These are phyloP conservation scores for Claviceps sp. DNA, from an alignment of 2,329 filamentous ascomycete genomes.

Conservation along the genomic window DNA sequence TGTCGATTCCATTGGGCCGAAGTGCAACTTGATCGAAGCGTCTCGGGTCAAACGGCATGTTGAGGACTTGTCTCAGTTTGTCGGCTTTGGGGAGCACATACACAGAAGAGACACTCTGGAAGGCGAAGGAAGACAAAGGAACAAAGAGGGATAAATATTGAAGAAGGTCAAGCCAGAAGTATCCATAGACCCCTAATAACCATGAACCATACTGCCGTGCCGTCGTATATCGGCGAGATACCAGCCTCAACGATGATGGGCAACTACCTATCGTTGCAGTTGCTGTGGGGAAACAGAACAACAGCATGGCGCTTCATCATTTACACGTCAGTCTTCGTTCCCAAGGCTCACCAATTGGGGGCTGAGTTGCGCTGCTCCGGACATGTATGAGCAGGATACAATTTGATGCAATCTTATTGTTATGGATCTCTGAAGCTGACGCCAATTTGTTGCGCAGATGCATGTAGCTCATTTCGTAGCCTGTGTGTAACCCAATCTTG, in stretches of 20 bases:
- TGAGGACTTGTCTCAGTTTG: background rate
- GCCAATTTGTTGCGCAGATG: no score
- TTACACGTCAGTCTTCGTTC: background rate
- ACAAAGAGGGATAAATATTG: background rate
- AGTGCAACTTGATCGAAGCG: background rate
- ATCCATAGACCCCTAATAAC: no score
- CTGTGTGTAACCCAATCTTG: no score
- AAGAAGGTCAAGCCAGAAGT: no score
- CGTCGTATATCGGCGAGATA: no score
- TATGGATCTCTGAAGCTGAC: background rate
- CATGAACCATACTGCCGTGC: no score
- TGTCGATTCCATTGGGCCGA: background rate
- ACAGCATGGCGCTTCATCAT: background rate
- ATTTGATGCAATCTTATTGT: background rate
- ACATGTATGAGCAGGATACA: background rate
- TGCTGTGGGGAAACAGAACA: background rate
- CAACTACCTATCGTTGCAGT: no score
- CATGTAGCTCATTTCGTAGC: no score
- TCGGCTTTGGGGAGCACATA: background rate
- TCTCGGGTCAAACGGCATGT: slow-evolving; percentile 1
- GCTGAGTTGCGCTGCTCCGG: background rate
- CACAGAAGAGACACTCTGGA: background rate
- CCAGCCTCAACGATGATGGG: no score
- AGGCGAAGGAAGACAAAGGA: background rate
- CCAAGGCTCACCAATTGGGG: background rate